Percentiles rank a stretch among this genome's conserved stretches.
Evolutionary conservation across 768 basidiomycete species (phyloP).

Genomic region (Phaeotremella skinneri): DNA sequence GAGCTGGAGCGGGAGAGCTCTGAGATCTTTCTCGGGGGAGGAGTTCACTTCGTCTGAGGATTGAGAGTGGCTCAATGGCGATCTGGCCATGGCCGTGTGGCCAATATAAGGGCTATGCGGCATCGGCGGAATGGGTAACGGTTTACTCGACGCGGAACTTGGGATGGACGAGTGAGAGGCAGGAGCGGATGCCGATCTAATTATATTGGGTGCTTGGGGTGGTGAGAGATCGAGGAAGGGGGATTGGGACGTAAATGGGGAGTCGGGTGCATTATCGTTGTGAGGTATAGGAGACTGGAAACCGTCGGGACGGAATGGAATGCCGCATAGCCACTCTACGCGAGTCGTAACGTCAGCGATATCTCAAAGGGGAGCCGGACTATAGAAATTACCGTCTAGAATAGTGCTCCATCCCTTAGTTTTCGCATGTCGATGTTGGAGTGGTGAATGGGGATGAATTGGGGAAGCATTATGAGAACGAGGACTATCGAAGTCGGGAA

Average conservation of each 20-base stretch:
- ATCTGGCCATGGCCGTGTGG: background rate
- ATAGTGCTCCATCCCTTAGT: constrained; percentile 43
- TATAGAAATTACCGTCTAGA: constrained; percentile 37
- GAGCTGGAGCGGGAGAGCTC: background rate
- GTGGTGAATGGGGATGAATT: constrained; percentile 2
- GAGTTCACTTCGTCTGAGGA: background rate
- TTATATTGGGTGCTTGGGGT: background rate
- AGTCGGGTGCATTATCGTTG: background rate
- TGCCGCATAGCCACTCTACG: constrained; percentile 42
- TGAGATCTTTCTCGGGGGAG: background rate
- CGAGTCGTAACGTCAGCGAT: background rate
- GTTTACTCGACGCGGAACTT: background rate
- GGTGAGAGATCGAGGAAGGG: constrained; percentile 2
- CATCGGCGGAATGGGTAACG: background rate
- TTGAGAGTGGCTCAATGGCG: background rate
- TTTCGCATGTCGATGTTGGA: background rate
- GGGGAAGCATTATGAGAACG: constrained; percentile 1
- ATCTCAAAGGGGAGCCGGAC: background rate
- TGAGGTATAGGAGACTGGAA: constrained; percentile 13
- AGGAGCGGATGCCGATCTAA: constrained; percentile 4
- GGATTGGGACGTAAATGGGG: background rate
- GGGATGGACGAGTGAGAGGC: background rate
- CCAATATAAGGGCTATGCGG: background rate
- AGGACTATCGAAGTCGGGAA: constrained; percentile 2
- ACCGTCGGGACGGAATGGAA: constrained; percentile 10